A percentile compares a stretch with the other conserved stretches of the same genome.
phyloP scores from a whole-genome alignment of 345 rosid genomes.

The Citrus australasica region DNA sequence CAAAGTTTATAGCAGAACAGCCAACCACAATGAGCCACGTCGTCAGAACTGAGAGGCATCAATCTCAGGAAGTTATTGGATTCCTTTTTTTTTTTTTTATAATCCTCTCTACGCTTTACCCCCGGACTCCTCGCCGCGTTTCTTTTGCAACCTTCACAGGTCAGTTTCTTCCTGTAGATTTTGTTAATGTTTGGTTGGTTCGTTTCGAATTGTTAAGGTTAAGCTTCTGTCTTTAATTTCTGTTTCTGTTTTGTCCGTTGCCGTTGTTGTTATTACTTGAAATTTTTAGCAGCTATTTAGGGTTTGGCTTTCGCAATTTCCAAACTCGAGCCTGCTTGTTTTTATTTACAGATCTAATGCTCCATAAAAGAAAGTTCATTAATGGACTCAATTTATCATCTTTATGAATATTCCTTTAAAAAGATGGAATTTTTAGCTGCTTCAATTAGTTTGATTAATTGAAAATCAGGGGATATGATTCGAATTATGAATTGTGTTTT shows the following conservation, averaged over 20 bases:
- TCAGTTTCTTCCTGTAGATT: not conserved
- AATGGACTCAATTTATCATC: not conserved
- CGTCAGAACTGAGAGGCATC: not conserved
- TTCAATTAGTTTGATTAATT: not conserved
- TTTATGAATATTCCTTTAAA: not conserved
- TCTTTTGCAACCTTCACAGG: not conserved
- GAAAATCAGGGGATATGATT: not conserved
- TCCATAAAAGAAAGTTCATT: not conserved
- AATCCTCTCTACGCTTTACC: not conserved
- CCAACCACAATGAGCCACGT: constrained; percentile 4
- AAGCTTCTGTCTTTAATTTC: not conserved
- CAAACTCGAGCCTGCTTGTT: not conserved
- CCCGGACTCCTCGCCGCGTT: not conserved
- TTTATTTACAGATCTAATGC: not conserved
- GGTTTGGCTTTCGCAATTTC: not conserved
- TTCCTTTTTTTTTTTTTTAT: not conserved
- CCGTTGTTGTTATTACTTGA: not conserved
- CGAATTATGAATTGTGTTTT: not conserved
- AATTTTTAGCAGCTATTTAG: not conserved
- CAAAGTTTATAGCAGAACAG: not conserved
- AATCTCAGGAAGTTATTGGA: not conserved
- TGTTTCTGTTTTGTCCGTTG: not conserved
- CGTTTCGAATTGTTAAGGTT: not conserved
- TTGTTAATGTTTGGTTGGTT: not conserved
- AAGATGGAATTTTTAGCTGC: not conserved